phyloP scores from a whole-genome alignment of 2,329 filamentous ascomycete genomes.

The Penicillium oxalicum region DNA sequence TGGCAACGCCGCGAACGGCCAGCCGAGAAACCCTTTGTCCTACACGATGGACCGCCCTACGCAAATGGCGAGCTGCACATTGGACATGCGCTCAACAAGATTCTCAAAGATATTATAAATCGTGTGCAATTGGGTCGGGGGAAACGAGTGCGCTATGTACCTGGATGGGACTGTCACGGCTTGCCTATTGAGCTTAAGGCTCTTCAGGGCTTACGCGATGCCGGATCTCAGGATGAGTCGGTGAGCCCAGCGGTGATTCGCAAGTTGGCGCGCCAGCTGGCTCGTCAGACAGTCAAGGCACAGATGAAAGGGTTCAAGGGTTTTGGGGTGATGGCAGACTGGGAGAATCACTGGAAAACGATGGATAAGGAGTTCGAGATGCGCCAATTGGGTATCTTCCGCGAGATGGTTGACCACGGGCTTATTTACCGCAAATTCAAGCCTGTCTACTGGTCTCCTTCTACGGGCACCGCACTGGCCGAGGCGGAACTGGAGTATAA shows the following conservation, averaged over 20 bases:
- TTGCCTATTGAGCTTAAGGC: slow-evolving; percentile 96
- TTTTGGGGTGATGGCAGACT: slow-evolving; percentile 61
- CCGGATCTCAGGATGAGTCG: slow-evolving; percentile 20
- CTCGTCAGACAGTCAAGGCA: slow-evolving; percentile 50
- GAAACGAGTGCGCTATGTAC: slow-evolving; percentile 70
- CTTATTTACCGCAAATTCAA: slow-evolving; percentile 58
- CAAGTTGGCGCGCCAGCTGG: slow-evolving; percentile 50
- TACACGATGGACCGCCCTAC: slow-evolving; percentile 96
- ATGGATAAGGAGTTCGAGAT: slow-evolving; percentile 59
- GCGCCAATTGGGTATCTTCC: slow-evolving; percentile 55
- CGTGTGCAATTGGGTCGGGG: slow-evolving; percentile 75
- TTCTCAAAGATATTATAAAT: slow-evolving; percentile 89
- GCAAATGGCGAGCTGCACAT: slow-evolving; percentile 89
- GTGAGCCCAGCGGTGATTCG: slow-evolving; percentile 46
- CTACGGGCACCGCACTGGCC: slow-evolving; percentile 57
- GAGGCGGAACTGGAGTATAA: slow-evolving; percentile 62
- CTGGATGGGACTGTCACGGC: slow-evolving; percentile 97
- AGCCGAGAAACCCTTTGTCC: slow-evolving; percentile 58
- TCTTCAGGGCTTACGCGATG: slow-evolving; percentile 54
- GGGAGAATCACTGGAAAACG: slow-evolving; percentile 57
- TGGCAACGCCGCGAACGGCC: slow-evolving; percentile 65
- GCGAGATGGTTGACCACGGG: slow-evolving; percentile 56
- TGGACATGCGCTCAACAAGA: slow-evolving; percentile 93
- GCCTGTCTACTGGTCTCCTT: slow-evolving; percentile 62
- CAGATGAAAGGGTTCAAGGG: slow-evolving; percentile 55